Evolutionary conservation across 2,329 filamentous ascomycete species (phyloP).

Genomic region (Aspergillus neotritici): DNA sequence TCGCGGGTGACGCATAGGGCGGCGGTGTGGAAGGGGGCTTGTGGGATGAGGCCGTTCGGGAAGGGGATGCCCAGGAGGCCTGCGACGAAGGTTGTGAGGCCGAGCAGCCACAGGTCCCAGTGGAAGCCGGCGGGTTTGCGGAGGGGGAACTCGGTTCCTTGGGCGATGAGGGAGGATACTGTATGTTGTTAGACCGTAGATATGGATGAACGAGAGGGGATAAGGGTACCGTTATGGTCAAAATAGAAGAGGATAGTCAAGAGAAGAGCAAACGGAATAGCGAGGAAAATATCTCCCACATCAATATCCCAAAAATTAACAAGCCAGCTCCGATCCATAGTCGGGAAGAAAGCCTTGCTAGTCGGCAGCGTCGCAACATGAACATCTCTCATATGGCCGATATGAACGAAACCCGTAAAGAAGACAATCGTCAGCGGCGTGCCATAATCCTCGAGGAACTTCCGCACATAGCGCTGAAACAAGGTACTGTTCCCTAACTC

Average conservation of each 20-base stretch:
- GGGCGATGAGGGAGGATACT: conserved; percentile 77
- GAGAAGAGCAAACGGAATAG: conserved; percentile 78
- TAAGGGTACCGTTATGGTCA: conserved; percentile 68
- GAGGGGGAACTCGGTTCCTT: conserved; percentile 76
- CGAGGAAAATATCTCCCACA: conserved; percentile 69
- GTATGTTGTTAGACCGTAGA: neutral
- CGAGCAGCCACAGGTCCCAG: conserved; percentile 78
- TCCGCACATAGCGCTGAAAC: conserved; percentile 67
- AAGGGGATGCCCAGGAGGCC: conserved; percentile 73
- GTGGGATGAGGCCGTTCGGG: conserved; percentile 76
- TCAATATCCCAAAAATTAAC: conserved; percentile 74
- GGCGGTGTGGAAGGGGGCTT: conserved; percentile 76
- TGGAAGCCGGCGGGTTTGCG: conserved; percentile 78
- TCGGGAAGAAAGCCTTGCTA: conserved; percentile 72
- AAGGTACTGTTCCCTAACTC: conserved; percentile 64
- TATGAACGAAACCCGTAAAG: conserved; percentile 83
- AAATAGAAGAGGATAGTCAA: conserved; percentile 85
- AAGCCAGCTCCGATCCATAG: conserved; percentile 66
- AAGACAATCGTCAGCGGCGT: conserved; percentile 78
- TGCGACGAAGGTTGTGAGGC: conserved; percentile 68
- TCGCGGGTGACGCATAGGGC: conserved; percentile 66
- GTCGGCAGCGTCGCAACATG: conserved; percentile 67
- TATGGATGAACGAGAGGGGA: neutral
- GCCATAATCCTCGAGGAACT: conserved; percentile 86
- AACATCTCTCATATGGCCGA: conserved; percentile 72